Percentiles rank a stretch among this genome's conserved stretches.
phyloP scores from a whole-genome alignment of 139 green algal genomes.

The Coelastrella sp. region DNA sequence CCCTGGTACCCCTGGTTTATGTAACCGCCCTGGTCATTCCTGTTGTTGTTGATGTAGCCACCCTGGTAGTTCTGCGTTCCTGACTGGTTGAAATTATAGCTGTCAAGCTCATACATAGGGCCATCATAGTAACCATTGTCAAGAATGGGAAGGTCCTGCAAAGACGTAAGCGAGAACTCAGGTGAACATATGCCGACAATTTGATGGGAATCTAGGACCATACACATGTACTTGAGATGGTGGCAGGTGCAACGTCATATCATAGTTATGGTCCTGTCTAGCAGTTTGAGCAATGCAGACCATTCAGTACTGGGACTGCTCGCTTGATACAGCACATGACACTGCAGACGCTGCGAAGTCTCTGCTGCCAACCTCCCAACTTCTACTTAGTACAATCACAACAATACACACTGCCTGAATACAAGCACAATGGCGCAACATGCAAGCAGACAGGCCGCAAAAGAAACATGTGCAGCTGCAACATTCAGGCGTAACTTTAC shows the following conservation, averaged over 20 bases:
- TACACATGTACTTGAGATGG: not conserved
- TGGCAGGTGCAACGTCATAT: too few species aligned
- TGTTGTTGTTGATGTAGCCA: conserved; percentile 10
- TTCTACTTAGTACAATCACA: too few species aligned
- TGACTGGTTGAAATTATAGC: too few species aligned
- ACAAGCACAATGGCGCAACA: too few species aligned
- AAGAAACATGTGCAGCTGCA: not conserved
- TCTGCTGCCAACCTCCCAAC: too few species aligned
- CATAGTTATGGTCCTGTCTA: too few species aligned
- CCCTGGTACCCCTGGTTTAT: conserved; percentile 28
- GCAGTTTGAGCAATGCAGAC: too few species aligned
- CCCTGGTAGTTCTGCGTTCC: too few species aligned
- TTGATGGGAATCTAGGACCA: not conserved
- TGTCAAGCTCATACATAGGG: not conserved
- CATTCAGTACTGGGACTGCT: too few species aligned
- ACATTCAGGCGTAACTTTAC: not conserved
- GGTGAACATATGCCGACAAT: not conserved
- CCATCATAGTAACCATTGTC: not conserved
- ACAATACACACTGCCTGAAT: too few species aligned
- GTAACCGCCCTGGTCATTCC: conserved; percentile 37
- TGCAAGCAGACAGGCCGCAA: not conserved
- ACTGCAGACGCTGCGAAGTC: too few species aligned
- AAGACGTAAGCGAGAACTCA: not conserved
- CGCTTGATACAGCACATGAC: too few species aligned
- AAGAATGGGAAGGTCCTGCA: conserved; percentile 9